A percentile compares a stretch with the other conserved stretches of the same genome.
phyloP scores from a whole-genome alignment of 2,329 filamentous ascomycete species.

The Nigrograna mackinnonii region DNA sequence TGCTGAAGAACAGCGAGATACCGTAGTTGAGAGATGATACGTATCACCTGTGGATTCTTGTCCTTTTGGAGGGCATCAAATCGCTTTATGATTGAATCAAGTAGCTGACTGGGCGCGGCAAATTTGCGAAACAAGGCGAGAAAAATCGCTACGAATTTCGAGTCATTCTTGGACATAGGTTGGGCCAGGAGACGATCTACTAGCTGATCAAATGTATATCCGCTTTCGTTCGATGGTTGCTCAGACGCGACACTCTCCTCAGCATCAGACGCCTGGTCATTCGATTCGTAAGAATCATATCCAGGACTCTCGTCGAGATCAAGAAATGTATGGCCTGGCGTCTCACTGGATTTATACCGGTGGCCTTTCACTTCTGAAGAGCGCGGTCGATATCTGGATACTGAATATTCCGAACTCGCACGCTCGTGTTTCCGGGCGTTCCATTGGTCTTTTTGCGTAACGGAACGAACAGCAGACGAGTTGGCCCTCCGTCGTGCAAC shows the following conservation, averaged over 20 bases:
- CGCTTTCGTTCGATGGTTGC: conserved; percentile 59
- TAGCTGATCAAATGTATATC: conserved; percentile 57
- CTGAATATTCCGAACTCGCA: conserved; percentile 51
- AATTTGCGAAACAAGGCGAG: conserved; percentile 94
- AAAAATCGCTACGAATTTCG: conserved; percentile 87
- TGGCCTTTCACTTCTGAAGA: conserved; percentile 36
- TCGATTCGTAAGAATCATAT: conserved; percentile 67
- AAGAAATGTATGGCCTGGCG: conserved; percentile 59
- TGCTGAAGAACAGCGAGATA: conserved; percentile 83
- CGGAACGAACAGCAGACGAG: conserved; percentile 46
- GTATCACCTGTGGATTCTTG: conserved; percentile 70
- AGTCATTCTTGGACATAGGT: conserved; percentile 83
- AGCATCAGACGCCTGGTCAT: conserved; percentile 68
- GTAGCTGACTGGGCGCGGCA: conserved; percentile 76
- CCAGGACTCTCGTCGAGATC: conserved; percentile 72
- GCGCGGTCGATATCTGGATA: conserved; percentile 30
- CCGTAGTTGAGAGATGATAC: conserved; percentile 79
- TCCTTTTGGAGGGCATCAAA: conserved; percentile 73
- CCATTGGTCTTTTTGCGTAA: conserved; percentile 43
- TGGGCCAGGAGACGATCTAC: conserved; percentile 85
- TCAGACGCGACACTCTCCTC: conserved; percentile 44
- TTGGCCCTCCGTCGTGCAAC: conserved; percentile 47
- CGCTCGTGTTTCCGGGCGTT: conserved; percentile 45
- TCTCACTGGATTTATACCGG: conserved; percentile 45
- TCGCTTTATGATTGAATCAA: conserved; percentile 76